A percentile compares a stretch with the other conserved stretches of the same genome.
Conservation (phyloP, 2,329 filamentous ascomycete genomes). For the Aspergillus sp. region DNA sequence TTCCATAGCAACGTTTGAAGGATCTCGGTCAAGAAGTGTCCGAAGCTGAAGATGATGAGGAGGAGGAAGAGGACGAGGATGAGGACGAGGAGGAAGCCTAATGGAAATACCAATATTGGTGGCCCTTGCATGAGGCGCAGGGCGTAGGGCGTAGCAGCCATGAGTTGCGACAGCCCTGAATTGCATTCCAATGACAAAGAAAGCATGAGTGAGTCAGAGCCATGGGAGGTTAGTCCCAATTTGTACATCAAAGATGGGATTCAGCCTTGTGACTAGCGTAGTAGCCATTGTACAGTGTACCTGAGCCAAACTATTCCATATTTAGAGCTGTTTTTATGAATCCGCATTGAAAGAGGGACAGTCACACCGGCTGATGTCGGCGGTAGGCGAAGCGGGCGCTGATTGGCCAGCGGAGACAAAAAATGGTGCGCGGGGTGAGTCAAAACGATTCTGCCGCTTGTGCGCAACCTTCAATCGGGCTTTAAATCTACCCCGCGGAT, state of each 20-base stretch:
- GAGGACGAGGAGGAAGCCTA: conserved; percentile 10
- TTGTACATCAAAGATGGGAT: too few species aligned
- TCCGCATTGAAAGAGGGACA: too few species aligned
- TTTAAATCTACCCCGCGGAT: conserved; percentile 28
- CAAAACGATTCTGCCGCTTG: conserved; percentile 11
- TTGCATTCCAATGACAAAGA: too few species aligned
- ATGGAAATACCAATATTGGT: conserved; percentile 12
- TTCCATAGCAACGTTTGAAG: conserved; percentile 57
- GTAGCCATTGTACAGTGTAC: not conserved
- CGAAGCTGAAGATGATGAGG: conserved; percentile 70
- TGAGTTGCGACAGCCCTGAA: not conserved
- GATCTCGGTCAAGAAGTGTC: conserved; percentile 71
- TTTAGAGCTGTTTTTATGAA: too few species aligned
- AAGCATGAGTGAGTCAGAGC: too few species aligned
- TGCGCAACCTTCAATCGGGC: conserved; percentile 14
- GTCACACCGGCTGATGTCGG: not conserved
- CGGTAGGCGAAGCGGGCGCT: conserved; percentile 4
- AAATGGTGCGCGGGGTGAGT: conserved; percentile 20
- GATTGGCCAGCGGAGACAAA: conserved; percentile 12
- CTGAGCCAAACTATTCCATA: too few species aligned
- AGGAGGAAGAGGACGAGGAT: conserved; percentile 58
- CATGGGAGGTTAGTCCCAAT: too few species aligned
- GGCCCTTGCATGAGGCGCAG: not conserved
- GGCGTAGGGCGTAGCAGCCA: not conserved
- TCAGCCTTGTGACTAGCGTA: not conserved